Conservation (phyloP, 164 flowering plant genomes). For the Aristolochia californica region DNA sequence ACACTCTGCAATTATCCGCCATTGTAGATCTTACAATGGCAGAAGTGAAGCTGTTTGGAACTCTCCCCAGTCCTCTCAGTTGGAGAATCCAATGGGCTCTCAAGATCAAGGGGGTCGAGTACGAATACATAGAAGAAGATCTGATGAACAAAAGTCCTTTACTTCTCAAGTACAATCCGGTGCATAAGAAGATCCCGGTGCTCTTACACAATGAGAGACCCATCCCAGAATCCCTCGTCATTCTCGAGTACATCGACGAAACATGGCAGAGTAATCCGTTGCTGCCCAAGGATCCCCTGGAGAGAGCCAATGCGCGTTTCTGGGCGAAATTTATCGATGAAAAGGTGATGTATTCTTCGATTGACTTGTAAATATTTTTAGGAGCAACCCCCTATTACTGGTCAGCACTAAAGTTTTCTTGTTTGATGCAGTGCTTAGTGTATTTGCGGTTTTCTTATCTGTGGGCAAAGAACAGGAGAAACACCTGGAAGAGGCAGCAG, state of each 20-base stretch:
- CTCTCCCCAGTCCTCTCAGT: neutral
- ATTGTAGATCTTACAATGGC: too few species aligned
- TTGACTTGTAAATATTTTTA: neutral
- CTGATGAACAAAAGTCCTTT: constrained; percentile 4
- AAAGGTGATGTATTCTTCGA: neutral
- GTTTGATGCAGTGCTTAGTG: neutral
- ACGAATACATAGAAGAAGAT: constrained; percentile 7
- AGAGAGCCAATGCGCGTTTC: constrained; percentile 16
- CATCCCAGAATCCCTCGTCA: constrained; percentile 16
- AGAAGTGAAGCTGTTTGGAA: constrained; percentile 6
- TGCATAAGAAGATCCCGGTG: constrained; percentile 3
- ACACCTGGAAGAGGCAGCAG: constrained; percentile 10
- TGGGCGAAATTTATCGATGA: constrained; percentile 11
- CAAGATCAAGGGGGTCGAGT: constrained; percentile 7
- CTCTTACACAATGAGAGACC: constrained; percentile 17
- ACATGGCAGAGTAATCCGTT: constrained; percentile 18
- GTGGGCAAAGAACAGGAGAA: constrained; percentile 20
- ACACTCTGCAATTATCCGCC: too few species aligned
- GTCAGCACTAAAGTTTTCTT: neutral
- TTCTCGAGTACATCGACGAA: constrained; percentile 26
- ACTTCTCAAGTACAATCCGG: constrained; percentile 5
- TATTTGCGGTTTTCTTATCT: neutral
- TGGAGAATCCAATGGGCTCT: constrained; percentile 5
- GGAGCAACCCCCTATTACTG: neutral
- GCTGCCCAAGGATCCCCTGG: constrained; percentile 13